Conservation (phyloP, 2,329 filamentous ascomycete species). For the Metarhizium guizhouense region DNA sequence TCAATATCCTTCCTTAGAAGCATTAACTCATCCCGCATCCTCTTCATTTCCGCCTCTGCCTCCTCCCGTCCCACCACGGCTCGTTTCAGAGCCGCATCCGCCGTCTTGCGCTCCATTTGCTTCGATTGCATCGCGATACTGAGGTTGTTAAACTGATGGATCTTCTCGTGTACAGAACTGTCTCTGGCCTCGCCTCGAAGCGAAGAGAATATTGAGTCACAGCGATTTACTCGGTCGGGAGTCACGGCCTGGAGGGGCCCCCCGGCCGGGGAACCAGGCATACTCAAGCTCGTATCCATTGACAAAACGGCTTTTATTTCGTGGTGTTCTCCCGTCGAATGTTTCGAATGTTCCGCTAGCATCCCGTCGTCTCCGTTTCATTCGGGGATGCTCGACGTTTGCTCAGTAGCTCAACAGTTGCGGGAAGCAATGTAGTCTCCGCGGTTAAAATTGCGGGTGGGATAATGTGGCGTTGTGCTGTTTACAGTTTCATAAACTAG, state of each 20-base stretch:
- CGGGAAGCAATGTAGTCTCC: not conserved
- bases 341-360: not conserved
- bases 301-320: not conserved
- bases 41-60: constrained; percentile 59
- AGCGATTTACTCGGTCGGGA: constrained; percentile 52
- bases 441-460: not conserved
- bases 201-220: constrained; percentile 27
- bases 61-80: constrained; percentile 62
- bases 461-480: constrained; percentile 6
- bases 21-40: constrained; percentile 51
- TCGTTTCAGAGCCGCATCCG: constrained; percentile 56
- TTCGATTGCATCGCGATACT: constrained; percentile 52
- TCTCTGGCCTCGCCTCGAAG: constrained; percentile 36
- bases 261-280: constrained; percentile 41
- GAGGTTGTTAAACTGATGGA: constrained; percentile 65
- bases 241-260: constrained; percentile 52
- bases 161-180: constrained; percentile 56
- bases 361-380: constrained; percentile 1
- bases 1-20: constrained; percentile 49
- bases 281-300: constrained; percentile 39
- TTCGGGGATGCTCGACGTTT: not conserved
- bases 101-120: constrained; percentile 54
- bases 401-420: not conserved
- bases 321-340: not conserved
- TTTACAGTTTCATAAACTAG: constrained; percentile 6